Conservation (phyloP, 2,329 filamentous ascomycete genomes). For the Plectosphaerella sp. region DNA sequence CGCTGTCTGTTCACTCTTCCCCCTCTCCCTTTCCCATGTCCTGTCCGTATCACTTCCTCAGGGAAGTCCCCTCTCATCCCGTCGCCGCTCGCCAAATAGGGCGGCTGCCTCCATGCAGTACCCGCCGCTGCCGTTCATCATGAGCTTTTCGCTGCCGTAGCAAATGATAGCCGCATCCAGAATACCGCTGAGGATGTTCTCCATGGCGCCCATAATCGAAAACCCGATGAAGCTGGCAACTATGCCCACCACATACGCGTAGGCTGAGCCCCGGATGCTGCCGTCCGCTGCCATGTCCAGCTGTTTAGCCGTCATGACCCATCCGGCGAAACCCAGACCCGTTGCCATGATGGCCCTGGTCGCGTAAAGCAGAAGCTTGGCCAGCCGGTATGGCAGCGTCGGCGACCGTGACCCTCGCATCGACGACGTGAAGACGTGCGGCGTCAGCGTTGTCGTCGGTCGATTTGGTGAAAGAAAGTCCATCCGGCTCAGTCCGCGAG, state of each 20-base stretch:
- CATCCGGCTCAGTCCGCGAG: slow-evolving; percentile 76
- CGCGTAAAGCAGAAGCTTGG: slow-evolving; percentile 87
- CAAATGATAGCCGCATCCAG: slow-evolving; percentile 87
- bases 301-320: slow-evolving; percentile 86
- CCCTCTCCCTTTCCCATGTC: too few relatives aligned
- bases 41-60: neutral
- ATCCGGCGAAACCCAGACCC: slow-evolving; percentile 88
- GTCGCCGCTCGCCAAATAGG: slow-evolving; percentile 69
- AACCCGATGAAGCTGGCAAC: slow-evolving; percentile 94
- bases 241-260: slow-evolving; percentile 90
- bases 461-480: slow-evolving; percentile 70
- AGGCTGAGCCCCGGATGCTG: slow-evolving; percentile 69
- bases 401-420: slow-evolving; percentile 20
- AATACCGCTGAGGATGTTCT: slow-evolving; percentile 81
- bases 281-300: slow-evolving; percentile 55
- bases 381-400: slow-evolving; percentile 82
- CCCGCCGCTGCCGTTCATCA: slow-evolving; percentile 61
- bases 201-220: slow-evolving; percentile 86
- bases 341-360: slow-evolving; percentile 89
- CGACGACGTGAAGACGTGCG: slow-evolving; percentile 39
- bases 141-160: slow-evolving; percentile 83
- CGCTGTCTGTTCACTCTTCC: too few relatives aligned
- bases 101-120: slow-evolving; percentile 92
- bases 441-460: slow-evolving; percentile 68
- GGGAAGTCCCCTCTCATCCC: slow-evolving; percentile 24